Conservation (phyloP, 179 eudicot genomes). For the Corrigiola litoralis region DNA sequence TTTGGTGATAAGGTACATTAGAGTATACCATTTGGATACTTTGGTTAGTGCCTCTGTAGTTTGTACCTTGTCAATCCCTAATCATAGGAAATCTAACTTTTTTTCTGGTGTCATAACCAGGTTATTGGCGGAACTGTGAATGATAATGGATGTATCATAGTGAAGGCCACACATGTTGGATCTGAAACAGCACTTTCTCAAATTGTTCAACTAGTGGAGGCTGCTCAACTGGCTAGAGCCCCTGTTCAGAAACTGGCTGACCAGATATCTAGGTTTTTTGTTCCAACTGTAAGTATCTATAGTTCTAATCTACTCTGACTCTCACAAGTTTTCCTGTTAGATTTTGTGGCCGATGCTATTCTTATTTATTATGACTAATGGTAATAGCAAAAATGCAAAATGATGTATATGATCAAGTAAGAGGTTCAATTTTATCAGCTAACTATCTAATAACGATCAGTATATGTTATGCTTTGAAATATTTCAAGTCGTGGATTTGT, state of each 20-base stretch:
- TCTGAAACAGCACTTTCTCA: constrained; percentile 96
- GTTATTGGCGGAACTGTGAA: constrained; percentile 90
- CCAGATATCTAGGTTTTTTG: constrained; percentile 80
- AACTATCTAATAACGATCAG: no score
- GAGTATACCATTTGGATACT: neutral
- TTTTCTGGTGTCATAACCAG: constrained; percentile 33
- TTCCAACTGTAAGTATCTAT: constrained; percentile 60
- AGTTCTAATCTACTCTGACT: neutral
- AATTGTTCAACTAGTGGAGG: constrained; percentile 93
- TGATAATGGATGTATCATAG: constrained; percentile 78
- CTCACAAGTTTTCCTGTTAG: no score
- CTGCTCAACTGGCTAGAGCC: constrained; percentile 95
- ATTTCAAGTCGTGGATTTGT: no score
- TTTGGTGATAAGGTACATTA: constrained; percentile 72
- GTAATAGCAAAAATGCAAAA: no score
- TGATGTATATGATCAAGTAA: no score
- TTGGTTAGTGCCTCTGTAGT: constrained; percentile 2
- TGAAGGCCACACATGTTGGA: constrained; percentile 93
- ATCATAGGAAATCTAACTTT: neutral
- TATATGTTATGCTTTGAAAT: neutral
- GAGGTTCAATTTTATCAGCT: no score
- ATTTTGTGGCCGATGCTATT: no score
- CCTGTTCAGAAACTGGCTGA: constrained; percentile 98
- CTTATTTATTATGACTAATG: no score
- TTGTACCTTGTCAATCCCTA: neutral